These are phyloP conservation scores for Phytomonas sp. DNA, from an alignment of 208 protist species.

Conservation along the genomic window DNA sequence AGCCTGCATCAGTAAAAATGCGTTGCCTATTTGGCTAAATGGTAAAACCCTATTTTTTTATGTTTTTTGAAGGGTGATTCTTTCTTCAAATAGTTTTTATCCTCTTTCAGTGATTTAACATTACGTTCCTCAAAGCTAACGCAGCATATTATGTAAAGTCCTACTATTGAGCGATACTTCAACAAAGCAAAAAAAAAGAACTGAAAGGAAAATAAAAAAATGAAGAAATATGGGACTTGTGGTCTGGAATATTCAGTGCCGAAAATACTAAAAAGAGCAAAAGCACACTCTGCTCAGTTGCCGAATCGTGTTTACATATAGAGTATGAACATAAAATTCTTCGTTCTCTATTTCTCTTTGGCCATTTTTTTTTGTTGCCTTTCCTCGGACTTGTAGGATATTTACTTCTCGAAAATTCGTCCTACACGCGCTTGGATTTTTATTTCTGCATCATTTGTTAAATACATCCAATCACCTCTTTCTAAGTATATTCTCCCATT, in stretches of 20 bases:
- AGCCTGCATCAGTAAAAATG: slow-evolving; percentile 7
- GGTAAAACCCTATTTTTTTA: neutral
- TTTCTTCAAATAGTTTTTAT: slow-evolving; percentile 6
- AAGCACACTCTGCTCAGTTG: neutral
- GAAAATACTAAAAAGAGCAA: neutral
- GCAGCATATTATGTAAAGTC: neutral
- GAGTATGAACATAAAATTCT: neutral
- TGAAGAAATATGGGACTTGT: slow-evolving; percentile 5
- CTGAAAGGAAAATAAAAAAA: neutral
- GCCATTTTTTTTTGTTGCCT: no score
- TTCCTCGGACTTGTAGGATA: neutral
- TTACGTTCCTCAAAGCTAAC: neutral
- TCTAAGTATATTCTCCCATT: neutral
- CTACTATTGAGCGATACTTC: neutral
- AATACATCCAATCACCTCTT: neutral
- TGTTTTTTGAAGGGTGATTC: slow-evolving; percentile 6
- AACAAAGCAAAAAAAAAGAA: slow-evolving; percentile 1
- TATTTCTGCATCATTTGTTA: neutral
- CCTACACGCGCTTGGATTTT: neutral
- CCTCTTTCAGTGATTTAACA: neutral
- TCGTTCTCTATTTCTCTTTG: neutral
- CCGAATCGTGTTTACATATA: neutral
- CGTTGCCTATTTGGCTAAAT: neutral
- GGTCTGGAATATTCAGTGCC: neutral
- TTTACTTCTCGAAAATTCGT: neutral